phyloP scores from a whole-genome alignment of 2,329 filamentous ascomycete species.

The Trichophaea hybrida region DNA sequence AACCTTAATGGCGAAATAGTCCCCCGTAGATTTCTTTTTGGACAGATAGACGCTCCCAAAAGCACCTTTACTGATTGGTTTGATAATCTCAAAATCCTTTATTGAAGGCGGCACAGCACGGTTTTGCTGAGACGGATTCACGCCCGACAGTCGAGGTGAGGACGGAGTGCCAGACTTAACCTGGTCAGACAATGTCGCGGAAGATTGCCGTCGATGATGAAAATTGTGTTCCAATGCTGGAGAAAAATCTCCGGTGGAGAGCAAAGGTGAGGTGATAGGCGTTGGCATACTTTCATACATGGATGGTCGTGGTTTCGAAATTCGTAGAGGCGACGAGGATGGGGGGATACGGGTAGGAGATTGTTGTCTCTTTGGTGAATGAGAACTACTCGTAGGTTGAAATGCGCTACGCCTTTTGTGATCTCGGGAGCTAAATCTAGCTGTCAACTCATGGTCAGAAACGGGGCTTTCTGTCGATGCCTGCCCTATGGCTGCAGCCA shows the following conservation, averaged over 20 bases:
- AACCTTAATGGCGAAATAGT: constrained; percentile 98
- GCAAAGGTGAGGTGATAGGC: constrained; percentile 77
- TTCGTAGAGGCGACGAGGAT: constrained; percentile 72
- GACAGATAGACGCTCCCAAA: constrained; percentile 96
- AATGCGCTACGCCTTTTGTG: constrained; percentile 60
- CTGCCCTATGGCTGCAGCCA: constrained; percentile 24
- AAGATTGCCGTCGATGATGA: constrained; percentile 81
- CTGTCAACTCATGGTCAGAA: constrained; percentile 63
- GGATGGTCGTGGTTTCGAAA: constrained; percentile 60
- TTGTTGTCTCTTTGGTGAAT: constrained; percentile 70
- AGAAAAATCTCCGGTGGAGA: constrained; percentile 70
- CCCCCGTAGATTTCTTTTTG: constrained; percentile 95
- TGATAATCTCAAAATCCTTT: constrained; percentile 98
- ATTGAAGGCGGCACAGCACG: constrained; percentile 87
- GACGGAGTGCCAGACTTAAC: constrained; percentile 50
- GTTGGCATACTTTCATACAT: constrained; percentile 50
- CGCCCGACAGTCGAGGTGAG: constrained; percentile 67
- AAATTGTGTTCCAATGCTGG: constrained; percentile 44
- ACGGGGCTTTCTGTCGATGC: constrained; percentile 72
- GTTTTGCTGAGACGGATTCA: constrained; percentile 64
- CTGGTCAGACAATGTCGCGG: constrained; percentile 60
- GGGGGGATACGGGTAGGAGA: constrained; percentile 65
- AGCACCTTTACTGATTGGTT: constrained; percentile 95
- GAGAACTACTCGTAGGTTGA: constrained; percentile 44
- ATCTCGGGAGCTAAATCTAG: constrained; percentile 32